phyloP scores from a whole-genome alignment of 257 asterid species.

The Nicotiana paniculata region DNA sequence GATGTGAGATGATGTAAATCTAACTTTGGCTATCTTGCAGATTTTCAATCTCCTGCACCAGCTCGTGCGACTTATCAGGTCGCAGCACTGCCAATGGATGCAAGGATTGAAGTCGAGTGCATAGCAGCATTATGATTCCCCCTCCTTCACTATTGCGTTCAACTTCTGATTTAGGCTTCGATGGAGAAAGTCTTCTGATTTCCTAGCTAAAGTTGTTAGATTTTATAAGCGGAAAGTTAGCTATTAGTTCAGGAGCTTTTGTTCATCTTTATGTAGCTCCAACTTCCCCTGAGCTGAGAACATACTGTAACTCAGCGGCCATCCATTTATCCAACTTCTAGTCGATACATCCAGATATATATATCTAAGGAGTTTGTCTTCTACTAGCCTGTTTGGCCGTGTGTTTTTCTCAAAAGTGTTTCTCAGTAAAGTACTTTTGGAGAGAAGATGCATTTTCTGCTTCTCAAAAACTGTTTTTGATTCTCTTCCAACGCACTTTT shows the following conservation, averaged over 20 bases:
- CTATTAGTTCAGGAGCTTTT: neutral
- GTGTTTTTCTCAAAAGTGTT: too few species aligned
- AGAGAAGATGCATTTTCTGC: too few species aligned
- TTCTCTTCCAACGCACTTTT: too few species aligned
- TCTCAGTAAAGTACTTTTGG: too few species aligned
- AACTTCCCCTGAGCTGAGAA: neutral
- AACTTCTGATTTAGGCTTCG: neutral
- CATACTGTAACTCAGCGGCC: neutral
- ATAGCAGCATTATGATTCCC: conserved; percentile 43
- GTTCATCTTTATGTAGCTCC: neutral
- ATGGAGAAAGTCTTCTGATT: neutral
- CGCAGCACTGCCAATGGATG: conserved; percentile 84
- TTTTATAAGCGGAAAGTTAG: neutral
- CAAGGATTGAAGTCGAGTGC: conserved; percentile 83
- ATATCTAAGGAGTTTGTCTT: too few species aligned
- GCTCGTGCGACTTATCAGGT: conserved; percentile 94
- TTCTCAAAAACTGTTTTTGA: too few species aligned
- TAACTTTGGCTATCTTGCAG: conserved; percentile 36
- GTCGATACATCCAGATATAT: too few species aligned
- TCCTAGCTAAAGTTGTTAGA: neutral
- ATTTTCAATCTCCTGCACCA: conserved; percentile 81
- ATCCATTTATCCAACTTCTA: too few species aligned
- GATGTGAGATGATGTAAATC: neutral
- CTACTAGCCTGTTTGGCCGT: too few species aligned
- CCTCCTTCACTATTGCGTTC: neutral